Percentiles rank a stretch among this genome's conserved stretches.
Evolutionary conservation across 305 asterid genomes (phyloP).

Genomic region (Fraxinus sp.): DNA sequence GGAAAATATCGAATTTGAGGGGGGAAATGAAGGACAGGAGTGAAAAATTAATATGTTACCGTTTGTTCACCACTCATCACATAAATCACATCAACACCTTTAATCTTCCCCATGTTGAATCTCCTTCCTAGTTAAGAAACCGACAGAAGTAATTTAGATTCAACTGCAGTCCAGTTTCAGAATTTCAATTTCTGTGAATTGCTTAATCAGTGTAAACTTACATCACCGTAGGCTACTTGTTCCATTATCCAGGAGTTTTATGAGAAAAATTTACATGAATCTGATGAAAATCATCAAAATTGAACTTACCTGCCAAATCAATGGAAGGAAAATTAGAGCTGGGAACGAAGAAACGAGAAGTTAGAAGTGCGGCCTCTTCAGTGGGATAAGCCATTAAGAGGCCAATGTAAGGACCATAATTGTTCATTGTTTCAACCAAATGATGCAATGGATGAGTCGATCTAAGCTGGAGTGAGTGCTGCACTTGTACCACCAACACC

Average conservation of each 20-base stretch:
- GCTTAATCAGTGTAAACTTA: neutral
- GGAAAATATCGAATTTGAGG: neutral
- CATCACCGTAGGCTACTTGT: neutral
- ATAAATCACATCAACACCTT: neutral
- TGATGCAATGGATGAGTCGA: neutral
- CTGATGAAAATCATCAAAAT: neutral
- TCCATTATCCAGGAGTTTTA: neutral
- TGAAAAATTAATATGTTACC: neutral
- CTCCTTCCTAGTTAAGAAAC: neutral
- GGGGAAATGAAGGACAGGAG: too few relatives aligned
- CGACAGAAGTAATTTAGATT: neutral
- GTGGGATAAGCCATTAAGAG: constrained; percentile 1
- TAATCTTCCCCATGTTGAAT: neutral
- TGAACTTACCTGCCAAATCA: neutral
- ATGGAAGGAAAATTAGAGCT: neutral
- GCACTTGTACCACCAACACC: neutral
- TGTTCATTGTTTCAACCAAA: neutral
- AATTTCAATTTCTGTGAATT: neutral
- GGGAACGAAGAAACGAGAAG: neutral
- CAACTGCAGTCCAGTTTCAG: neutral
- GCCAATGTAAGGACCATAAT: neutral
- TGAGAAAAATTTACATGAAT: neutral
- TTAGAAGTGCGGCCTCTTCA: constrained; percentile 1
- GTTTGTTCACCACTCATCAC: neutral
- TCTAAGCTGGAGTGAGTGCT: neutral